Percentiles rank a stretch among this genome's conserved stretches.
phyloP scores from a whole-genome alignment of 2,329 filamentous ascomycete species.

The Fusarium penzigii region DNA sequence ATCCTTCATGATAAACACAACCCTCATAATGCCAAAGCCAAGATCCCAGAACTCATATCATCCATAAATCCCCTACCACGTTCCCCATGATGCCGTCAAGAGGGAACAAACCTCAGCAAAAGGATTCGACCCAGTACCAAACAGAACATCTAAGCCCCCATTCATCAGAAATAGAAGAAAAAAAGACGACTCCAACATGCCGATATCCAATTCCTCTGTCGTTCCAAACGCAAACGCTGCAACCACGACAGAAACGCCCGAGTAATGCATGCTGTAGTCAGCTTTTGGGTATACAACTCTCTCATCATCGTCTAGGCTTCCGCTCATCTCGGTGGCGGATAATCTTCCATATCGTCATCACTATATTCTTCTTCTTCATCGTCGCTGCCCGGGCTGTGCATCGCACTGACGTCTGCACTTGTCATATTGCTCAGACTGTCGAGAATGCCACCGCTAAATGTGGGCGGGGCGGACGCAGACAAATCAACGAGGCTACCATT shows the following conservation, averaged over 20 bases:
- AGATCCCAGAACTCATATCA: constrained; percentile 5
- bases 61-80: constrained; percentile 23
- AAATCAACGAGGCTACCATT: constrained; percentile 53
- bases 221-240: constrained; percentile 24
- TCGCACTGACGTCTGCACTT: constrained; percentile 50
- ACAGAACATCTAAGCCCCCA: constrained; percentile 4
- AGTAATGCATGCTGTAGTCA: constrained; percentile 27
- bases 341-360: constrained; percentile 58
- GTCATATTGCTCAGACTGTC: constrained; percentile 45
- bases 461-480: constrained; percentile 33
- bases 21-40: constrained; percentile 9
- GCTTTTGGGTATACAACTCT: constrained; percentile 13
- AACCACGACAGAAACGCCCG: constrained; percentile 31
- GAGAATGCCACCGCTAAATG: constrained; percentile 38
- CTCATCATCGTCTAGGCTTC: not conserved
- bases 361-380: constrained; percentile 48
- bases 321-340: constrained; percentile 24
- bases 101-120: constrained; percentile 29
- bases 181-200: constrained; percentile 22
- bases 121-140: constrained; percentile 16
- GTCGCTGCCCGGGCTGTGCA: constrained; percentile 52
- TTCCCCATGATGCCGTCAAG: constrained; percentile 25
- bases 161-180: constrained; percentile 12
- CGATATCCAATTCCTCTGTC: constrained; percentile 30
- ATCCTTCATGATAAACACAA: constrained; percentile 8